These are phyloP conservation scores for Gamarada debralockiae DNA, from an alignment of 495 filamentous ascomycete genomes.

Conservation along the genomic window DNA sequence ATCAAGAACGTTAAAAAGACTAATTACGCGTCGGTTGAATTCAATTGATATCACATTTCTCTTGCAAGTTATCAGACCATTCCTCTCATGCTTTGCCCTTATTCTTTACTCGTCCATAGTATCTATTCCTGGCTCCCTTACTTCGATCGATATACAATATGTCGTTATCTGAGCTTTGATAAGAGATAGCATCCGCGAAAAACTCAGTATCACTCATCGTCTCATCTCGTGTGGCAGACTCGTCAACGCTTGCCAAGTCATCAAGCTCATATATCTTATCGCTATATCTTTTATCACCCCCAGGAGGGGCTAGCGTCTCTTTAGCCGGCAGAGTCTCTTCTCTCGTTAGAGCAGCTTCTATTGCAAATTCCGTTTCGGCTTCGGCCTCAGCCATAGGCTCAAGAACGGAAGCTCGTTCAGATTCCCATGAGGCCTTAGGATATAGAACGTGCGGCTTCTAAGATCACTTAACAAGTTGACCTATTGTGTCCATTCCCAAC, in stretches of 20 bases:
- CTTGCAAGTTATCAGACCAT: too few species aligned
- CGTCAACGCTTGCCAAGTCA: constrained; percentile 4
- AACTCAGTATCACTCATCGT: constrained; percentile 6
- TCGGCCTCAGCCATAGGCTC: constrained; percentile 3
- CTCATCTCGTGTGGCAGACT: constrained; percentile 8
- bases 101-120: too few species aligned
- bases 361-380: constrained; percentile 3
- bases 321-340: constrained; percentile 3
- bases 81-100: too few species aligned
- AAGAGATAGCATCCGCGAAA: neutral
- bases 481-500: constrained; percentile 15
- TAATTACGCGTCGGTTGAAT: too few species aligned
- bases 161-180: too few species aligned
- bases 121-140: too few species aligned
- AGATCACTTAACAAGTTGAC: constrained; percentile 16
- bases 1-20: too few species aligned
- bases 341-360: constrained; percentile 2
- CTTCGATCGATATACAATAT: too few species aligned
- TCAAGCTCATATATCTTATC: constrained; percentile 2
- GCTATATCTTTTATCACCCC: neutral
- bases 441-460: constrained; percentile 14
- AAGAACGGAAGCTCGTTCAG: constrained; percentile 8
- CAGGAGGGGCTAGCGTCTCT: neutral
- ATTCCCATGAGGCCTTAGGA: constrained; percentile 13
- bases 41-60: too few species aligned